phyloP scores from a whole-genome alignment of 2,329 filamentous ascomycete species.

The Colletotrichum viniferum region DNA sequence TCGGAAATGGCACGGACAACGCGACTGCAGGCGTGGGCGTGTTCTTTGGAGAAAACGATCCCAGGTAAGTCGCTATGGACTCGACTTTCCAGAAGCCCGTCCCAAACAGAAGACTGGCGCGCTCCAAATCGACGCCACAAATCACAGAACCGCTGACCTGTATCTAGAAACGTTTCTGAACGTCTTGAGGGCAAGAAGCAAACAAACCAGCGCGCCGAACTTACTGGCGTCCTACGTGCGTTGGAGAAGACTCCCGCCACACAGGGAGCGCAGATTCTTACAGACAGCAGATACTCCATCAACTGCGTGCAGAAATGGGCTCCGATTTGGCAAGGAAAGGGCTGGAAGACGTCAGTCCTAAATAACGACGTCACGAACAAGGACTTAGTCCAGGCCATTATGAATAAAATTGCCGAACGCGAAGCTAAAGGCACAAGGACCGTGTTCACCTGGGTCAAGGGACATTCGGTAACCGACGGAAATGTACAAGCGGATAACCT shows the following conservation, averaged over 20 bases:
- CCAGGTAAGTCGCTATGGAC: conserved; percentile 44
- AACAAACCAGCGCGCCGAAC: conserved; percentile 96
- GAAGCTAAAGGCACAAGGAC: conserved; percentile 65
- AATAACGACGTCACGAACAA: conserved; percentile 82
- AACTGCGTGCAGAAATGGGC: conserved; percentile 89
- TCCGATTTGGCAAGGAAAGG: conserved; percentile 73
- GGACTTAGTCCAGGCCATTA: conserved; percentile 73
- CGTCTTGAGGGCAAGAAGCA: conserved; percentile 75
- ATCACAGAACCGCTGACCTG: background rate
- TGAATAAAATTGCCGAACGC: conserved; percentile 65
- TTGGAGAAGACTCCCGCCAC: conserved; percentile 74
- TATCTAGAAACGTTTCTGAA: conserved; percentile 70
- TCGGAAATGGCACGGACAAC: conserved; percentile 60
- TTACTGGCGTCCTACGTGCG: conserved; percentile 85
- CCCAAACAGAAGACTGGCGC: background rate
- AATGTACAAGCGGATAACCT: too few relatives aligned
- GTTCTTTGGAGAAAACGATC: conserved; percentile 62
- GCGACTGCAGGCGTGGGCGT: conserved; percentile 67
- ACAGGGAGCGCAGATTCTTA: conserved; percentile 76
- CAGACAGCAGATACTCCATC: conserved; percentile 91
- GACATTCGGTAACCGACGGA: conserved; percentile 54
- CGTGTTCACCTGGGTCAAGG: conserved; percentile 87
- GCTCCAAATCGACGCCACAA: background rate
- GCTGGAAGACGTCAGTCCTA: conserved; percentile 74
- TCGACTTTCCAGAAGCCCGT: background rate